Evolutionary conservation across 495 filamentous ascomycete species (phyloP).

Genomic region (Polyplosphaeria fusca): DNA sequence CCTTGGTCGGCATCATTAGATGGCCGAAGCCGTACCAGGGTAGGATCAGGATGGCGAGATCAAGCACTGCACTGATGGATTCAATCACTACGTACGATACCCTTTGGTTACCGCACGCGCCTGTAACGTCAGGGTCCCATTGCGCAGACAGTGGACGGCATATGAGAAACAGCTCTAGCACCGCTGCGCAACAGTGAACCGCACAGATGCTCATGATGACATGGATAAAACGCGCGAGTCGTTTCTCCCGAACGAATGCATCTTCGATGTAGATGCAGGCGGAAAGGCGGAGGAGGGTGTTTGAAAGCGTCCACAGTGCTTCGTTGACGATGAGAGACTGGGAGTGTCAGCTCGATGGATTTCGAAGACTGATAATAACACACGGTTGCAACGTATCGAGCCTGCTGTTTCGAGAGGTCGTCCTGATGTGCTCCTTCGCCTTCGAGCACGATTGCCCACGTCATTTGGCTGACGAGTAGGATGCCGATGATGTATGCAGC

Average conservation of each 20-base stretch:
- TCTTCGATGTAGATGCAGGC: too few relatives aligned
- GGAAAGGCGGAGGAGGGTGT: not conserved
- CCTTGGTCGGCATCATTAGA: not conserved
- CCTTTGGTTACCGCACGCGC: not conserved
- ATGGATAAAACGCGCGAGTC: too few relatives aligned
- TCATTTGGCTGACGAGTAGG: not conserved
- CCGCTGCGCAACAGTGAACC: not conserved
- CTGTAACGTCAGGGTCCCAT: not conserved
- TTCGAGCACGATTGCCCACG: not conserved
- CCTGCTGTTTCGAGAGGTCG: not conserved
- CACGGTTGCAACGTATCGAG: too few relatives aligned
- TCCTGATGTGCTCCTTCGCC: not conserved
- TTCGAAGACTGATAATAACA: too few relatives aligned
- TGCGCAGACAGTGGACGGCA: not conserved
- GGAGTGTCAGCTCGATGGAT: too few relatives aligned
- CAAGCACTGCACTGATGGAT: not conserved
- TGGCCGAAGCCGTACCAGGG: not conserved
- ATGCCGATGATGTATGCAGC: not conserved
- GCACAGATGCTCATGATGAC: too few relatives aligned
- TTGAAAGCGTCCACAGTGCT: not conserved
- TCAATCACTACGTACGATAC: not conserved
- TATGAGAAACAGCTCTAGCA: not conserved
- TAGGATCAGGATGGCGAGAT: not conserved
- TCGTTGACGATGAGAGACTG: not conserved
- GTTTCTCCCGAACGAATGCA: too few relatives aligned